Evolutionary conservation across 1,139 yeast species (phyloP).

Genomic region (Suhomyces taliae): DNA sequence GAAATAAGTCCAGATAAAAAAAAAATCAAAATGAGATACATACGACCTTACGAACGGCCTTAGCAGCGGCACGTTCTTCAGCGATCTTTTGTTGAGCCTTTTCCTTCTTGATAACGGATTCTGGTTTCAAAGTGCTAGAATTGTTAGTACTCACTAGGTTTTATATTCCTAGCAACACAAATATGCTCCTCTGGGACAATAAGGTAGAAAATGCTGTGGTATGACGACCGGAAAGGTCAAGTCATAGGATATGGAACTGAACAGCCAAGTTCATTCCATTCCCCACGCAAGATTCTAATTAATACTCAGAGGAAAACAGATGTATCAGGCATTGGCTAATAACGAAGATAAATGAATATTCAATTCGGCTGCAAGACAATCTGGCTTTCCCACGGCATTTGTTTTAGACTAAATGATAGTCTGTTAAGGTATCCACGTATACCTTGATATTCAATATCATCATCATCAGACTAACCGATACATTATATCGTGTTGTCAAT

Average conservation of each 20-base stretch:
- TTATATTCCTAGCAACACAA: constrained; percentile 8
- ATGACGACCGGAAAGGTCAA: constrained; percentile 24
- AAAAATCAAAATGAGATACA: constrained; percentile 40
- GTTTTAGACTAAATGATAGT: neutral
- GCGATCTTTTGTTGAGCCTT: constrained; percentile 87
- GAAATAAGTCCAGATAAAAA: constrained; percentile 22
- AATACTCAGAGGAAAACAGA: constrained; percentile 51
- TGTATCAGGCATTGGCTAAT: constrained; percentile 49
- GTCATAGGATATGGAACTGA: constrained; percentile 40
- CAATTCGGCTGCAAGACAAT: constrained; percentile 44
- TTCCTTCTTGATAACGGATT: constrained; percentile 93
- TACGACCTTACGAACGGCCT: constrained; percentile 86
- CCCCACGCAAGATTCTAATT: constrained; percentile 26
- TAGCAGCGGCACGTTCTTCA: constrained; percentile 86
- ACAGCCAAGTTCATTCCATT: constrained; percentile 46
- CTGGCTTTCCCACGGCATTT: constrained; percentile 44
- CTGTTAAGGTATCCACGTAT: neutral
- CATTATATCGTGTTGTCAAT: constrained; percentile 9
- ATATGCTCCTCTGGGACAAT: constrained; percentile 19
- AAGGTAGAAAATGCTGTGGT: constrained; percentile 7
- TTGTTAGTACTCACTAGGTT: constrained; percentile 33
- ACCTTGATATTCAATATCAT: constrained; percentile 6
- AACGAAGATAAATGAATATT: constrained; percentile 26
- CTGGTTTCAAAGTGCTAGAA: constrained; percentile 66
- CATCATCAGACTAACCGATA: constrained; percentile 10